Conservation (phyloP, 2,329 filamentous ascomycete genomes). For the Colletotrichum caudatum region DNA sequence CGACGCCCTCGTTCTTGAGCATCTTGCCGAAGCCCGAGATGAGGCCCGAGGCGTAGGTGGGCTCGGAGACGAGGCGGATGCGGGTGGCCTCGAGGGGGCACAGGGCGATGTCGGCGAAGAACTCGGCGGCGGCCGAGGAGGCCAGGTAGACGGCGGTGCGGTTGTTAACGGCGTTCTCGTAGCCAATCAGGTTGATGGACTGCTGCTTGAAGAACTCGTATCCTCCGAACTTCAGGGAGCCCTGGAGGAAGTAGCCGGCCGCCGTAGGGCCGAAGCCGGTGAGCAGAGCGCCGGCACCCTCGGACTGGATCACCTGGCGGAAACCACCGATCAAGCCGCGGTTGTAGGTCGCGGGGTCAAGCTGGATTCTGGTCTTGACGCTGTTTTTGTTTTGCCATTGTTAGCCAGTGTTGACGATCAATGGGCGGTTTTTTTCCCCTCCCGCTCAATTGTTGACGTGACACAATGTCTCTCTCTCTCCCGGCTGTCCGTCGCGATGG, state of each 20-base stretch:
- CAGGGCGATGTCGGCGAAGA: slow-evolving; percentile 83
- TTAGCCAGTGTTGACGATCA: slow-evolving; percentile 13
- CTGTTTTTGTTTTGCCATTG: slow-evolving; percentile 56
- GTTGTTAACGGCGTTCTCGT: slow-evolving; percentile 82
- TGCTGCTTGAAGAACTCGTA: slow-evolving; percentile 98
- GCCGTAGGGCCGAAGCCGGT: slow-evolving; percentile 88
- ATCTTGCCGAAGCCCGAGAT: slow-evolving; percentile 87
- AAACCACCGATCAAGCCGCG: slow-evolving; percentile 87
- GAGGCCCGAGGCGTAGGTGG: slow-evolving; percentile 85
- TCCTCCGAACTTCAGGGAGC: slow-evolving; percentile 92
- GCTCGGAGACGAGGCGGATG: slow-evolving; percentile 92
- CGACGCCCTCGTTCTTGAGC: slow-evolving; percentile 82
- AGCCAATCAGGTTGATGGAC: slow-evolving; percentile 82
- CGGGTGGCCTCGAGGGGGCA: slow-evolving; percentile 94
- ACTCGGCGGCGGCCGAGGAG: slow-evolving; percentile 73
- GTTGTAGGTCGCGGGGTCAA: slow-evolving; percentile 92
- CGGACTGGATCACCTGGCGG: slow-evolving; percentile 84
- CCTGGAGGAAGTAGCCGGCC: slow-evolving; percentile 94
- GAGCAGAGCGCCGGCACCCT: slow-evolving; percentile 87
- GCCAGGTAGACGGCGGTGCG: slow-evolving; percentile 85
- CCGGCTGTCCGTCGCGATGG: neutral
- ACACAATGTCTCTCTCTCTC: neutral
- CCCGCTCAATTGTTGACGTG: no score
- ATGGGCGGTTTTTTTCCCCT: no score
- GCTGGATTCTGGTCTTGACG: slow-evolving; percentile 96